phyloP scores from a whole-genome alignment of 176 grass and related monocot genomes.

The Ensete glaucum region DNA sequence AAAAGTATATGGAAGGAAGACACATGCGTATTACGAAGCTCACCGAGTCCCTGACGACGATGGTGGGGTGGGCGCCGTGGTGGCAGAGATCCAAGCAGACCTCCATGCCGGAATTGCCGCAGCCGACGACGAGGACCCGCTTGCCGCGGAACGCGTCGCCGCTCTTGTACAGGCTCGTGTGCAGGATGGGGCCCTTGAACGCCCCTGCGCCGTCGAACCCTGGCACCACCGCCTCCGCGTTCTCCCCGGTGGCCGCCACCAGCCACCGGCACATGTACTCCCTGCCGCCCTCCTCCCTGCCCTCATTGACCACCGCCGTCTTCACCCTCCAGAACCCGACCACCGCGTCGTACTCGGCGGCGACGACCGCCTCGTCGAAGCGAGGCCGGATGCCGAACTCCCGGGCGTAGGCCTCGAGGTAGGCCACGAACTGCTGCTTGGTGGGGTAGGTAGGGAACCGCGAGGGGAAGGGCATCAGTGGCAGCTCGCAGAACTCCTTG shows the following conservation, averaged over 20 bases:
- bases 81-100: constrained; percentile 22
- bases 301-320: background rate
- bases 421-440: constrained; percentile 14
- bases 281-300: background rate
- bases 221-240: constrained; percentile 12
- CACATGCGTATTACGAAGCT: background rate
- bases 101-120: constrained; percentile 23
- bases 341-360: constrained; percentile 9
- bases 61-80: constrained; percentile 7
- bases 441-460: constrained; percentile 14
- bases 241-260: constrained; percentile 20
- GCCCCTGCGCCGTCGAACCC: background rate
- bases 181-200: background rate
- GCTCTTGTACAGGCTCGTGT: constrained; percentile 3
- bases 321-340: constrained; percentile 8
- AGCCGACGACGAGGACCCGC: constrained; percentile 16
- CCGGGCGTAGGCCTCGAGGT: constrained; percentile 14
- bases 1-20: background rate
- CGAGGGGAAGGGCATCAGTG: constrained; percentile 12
- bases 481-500: constrained; percentile 19
- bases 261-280: constrained; percentile 14
- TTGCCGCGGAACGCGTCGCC: constrained; percentile 1
- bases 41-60: constrained; percentile 9
- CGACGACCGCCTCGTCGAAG: constrained; percentile 8
- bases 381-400: constrained; percentile 1